Evolutionary conservation across 768 basidiomycete species (phyloP), one percentile per base, ranked within the genome.

Genomic region (Leccinum imitatum): DNA sequence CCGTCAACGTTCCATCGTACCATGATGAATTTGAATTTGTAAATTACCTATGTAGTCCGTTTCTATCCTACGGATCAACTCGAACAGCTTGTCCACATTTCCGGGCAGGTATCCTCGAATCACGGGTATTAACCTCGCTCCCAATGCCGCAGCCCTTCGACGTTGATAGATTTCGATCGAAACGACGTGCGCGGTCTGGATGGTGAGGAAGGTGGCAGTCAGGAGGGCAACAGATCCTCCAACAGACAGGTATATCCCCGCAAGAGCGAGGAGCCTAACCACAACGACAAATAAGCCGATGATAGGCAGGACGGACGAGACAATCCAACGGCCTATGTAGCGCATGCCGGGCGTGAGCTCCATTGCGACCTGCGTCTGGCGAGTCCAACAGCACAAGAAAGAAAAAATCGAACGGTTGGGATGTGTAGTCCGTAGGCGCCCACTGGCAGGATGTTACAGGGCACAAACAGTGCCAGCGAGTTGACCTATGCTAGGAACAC

Each of bases 41-140:
- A 2, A 50, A 61, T 44, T 59, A 77, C 80, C 77, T 23, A 76
- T 66, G 61, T 79, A 79, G 7, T 77, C 77, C 5, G 63, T 67
- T 39, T 68, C 64, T 31, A 56, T 56, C 39, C 60, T 63, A 0
- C 59, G 7, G 3, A 72, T 21, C 23, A 74, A 61, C 14, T 58
- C 19, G 3, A 63, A 17, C 13, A 80, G 41, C 13, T 72, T 39
- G 57, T 81, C 79, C 23, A 71, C 23, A 63, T 73, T 75, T n/a
- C 75, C 79, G 4, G 71, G 69, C 58, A 66, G 59, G 46, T 61
- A 59, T 13, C 79, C 77, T n/a, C 55, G 61, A 41, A 73, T 64
- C 2, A 60, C 62, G 23, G 78, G 77, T n/a, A 73, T 53, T 33
- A 62, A 15, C 35, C 71, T 63, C n/a, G 75, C 75, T 0, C 73